phyloP scores from a whole-genome alignment of 148 eudicot species.

The Bassia scoparia region DNA sequence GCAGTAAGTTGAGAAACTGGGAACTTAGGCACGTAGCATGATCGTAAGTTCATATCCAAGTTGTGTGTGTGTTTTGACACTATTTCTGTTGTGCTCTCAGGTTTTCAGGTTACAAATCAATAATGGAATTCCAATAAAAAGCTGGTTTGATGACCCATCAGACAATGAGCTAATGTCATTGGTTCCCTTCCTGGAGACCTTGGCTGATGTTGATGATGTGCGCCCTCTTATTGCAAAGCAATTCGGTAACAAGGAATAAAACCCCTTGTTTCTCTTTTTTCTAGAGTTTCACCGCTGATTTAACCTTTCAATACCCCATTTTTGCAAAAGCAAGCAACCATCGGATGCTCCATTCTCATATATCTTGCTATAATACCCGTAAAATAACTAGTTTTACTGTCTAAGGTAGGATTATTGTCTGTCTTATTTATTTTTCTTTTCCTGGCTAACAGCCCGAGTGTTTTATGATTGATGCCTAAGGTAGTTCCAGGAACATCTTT shows the following conservation, averaged over 20 bases:
- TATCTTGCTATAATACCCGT: slow-evolving; percentile 23
- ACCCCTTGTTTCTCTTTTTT: slow-evolving; percentile 54
- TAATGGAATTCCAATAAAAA: slow-evolving; percentile 97
- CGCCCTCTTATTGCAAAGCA: slow-evolving; percentile 88
- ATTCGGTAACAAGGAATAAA: slow-evolving; percentile 96
- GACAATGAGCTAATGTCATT: slow-evolving; percentile 73
- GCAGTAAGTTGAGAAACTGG: neutral
- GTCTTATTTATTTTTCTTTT: slow-evolving; percentile 22
- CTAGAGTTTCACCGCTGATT: slow-evolving; percentile 39
- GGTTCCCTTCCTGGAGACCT: slow-evolving; percentile 86
- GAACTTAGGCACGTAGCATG: neutral
- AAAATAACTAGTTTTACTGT: slow-evolving; percentile 33
- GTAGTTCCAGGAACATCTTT: slow-evolving; percentile 33
- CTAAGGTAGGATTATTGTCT: slow-evolving; percentile 30
- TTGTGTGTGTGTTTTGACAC: slow-evolving; percentile 13
- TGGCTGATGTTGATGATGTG: slow-evolving; percentile 84
- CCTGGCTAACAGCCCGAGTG: slow-evolving; percentile 31
- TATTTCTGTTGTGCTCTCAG: slow-evolving; percentile 45
- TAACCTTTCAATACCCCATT: slow-evolving; percentile 33
- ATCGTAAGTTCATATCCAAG: neutral
- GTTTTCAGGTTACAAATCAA: slow-evolving; percentile 94
- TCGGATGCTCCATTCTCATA: slow-evolving; percentile 35
- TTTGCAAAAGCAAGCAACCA: slow-evolving; percentile 38
- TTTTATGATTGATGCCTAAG: slow-evolving; percentile 25
- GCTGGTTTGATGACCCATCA: slow-evolving; percentile 98